Base-by-base conservation (phyloP, 768 basidiomycete species). In the Leccinellum luteum region DNA sequence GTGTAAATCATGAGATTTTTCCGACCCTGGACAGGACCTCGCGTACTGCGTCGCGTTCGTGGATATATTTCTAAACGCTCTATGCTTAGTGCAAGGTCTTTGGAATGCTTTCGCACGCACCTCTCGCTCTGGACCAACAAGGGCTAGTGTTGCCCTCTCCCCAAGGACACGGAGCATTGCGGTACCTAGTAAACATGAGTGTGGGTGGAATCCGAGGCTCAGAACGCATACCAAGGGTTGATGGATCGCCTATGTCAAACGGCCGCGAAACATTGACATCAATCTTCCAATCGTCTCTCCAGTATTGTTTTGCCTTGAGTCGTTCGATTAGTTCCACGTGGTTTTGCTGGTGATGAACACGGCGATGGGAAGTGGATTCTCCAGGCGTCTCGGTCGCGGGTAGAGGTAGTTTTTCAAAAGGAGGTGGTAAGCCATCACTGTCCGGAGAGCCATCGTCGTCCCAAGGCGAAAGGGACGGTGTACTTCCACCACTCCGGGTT, bases 21-120 rank as follows among this genome's bases (percentile, higher is more conserved):
- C 53, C 80, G 78, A 0, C 92, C 91, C 77, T 92, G 90, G 5
- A 92, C 13, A 92, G 75, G 3, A 91, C 76, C 64, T 94, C 92
- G 4, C 91, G 81, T 6, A 91, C 86, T 38, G 86, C 85, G 61
- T 92, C 86, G 51, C 84, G 79, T 71, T 93, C 92, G 52, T 84
- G 70, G 25, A 92, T 88, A 59, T 87, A 87, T 69, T 69, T 82
- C 88, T 91, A 63, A 4, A 58, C 41, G 28, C 17, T 15, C 3
- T 2, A 38, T 30, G 8, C 1, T 56, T 17, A 21, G 27, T 1
- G 28, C 15, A 53, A 43, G 23, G 30, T 54, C 28, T 21, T 19
- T 27, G n/a, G 23, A 55, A 28, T 9, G 23, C 30, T 8, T 19
- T 23, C 4, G 25, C 1, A 19, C 61, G 28, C 21, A 83, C 83